A percentile compares a stretch with the other conserved stretches of the same genome.
Conservation (phyloP, 1,284 basidiomycete genomes). For the Farysia itapuensis region DNA sequence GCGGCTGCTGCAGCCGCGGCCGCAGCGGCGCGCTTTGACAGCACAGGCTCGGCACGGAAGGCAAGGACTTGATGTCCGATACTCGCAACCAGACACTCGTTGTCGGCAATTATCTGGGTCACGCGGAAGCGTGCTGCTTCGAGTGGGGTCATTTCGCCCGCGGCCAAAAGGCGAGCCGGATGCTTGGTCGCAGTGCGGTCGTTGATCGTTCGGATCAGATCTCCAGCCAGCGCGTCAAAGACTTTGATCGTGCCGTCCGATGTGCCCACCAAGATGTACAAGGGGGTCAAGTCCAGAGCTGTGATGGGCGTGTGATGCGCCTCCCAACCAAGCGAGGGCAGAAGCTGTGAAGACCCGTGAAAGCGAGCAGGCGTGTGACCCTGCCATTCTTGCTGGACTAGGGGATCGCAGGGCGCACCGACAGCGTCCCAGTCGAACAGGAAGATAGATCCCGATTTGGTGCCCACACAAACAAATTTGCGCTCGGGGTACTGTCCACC, state of each 20-base stretch:
- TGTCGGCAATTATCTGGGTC: constrained; percentile 68
- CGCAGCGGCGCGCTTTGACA: constrained; percentile 14
- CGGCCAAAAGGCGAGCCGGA: constrained; percentile 67
- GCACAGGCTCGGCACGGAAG: constrained; percentile 69
- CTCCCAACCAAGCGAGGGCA: constrained; percentile 59
- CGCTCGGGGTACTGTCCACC: constrained; percentile 40
- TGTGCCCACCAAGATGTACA: constrained; percentile 43
- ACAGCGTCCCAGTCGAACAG: constrained; percentile 50
- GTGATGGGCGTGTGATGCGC: constrained; percentile 49
- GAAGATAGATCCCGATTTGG: constrained; percentile 42
- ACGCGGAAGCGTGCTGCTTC: constrained; percentile 65
- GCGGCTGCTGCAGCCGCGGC: constrained; percentile 11
- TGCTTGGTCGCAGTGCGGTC: constrained; percentile 51
- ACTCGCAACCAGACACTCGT: constrained; percentile 68
- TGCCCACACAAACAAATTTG: constrained; percentile 52
- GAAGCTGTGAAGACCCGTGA: constrained; percentile 67
- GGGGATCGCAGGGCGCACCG: constrained; percentile 18
- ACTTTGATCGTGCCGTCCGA: constrained; percentile 68
- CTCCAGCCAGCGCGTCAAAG: constrained; percentile 70
- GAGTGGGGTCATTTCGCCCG: constrained; percentile 62
- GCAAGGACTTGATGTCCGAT: constrained; percentile 70
- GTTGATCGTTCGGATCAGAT: constrained; percentile 52
- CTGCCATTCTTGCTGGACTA: constrained; percentile 41
- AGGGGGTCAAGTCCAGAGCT: constrained; percentile 39
- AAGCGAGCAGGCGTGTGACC: constrained; percentile 66